phyloP scores from a whole-genome alignment of 1,284 basidiomycete species.

The Gymnopus androsaceus region DNA sequence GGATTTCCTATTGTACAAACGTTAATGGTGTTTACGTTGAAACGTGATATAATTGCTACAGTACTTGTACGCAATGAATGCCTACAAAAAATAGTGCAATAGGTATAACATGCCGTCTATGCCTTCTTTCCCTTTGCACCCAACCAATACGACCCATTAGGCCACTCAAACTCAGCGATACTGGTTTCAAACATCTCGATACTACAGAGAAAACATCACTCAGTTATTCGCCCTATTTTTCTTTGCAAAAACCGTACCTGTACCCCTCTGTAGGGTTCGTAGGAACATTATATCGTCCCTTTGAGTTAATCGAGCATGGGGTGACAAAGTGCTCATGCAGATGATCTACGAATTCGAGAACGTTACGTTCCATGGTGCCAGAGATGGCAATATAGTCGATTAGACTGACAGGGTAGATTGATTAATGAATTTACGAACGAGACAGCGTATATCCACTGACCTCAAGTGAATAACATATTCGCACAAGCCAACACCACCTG shows the following conservation, averaged over 20 bases:
- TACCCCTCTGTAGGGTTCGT: conserved; percentile 68
- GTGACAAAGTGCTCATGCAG: conserved; percentile 91
- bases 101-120: too few species aligned
- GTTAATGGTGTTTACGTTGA: too few species aligned
- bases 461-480: conserved; percentile 90
- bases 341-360: conserved; percentile 88
- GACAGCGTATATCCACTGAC: conserved; percentile 34
- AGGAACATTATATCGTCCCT: conserved; percentile 86
- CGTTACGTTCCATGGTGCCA: conserved; percentile 91
- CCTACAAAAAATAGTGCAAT: too few species aligned
- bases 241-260: too few species aligned
- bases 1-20: too few species aligned
- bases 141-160: conserved; percentile 73
- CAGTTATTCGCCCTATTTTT: background rate
- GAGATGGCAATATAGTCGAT: conserved; percentile 94
- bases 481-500: conserved; percentile 93
- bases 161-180: conserved; percentile 76
- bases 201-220: conserved; percentile 35
- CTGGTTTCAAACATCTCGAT: conserved; percentile 78
- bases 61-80: too few species aligned
- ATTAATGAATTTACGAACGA: background rate
- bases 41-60: too few species aligned
- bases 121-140: conserved; percentile 18
- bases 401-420: conserved; percentile 43
- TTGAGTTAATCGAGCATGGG: conserved; percentile 85